Evolutionary conservation across 192 early-diverging fungal genomes (phyloP).

Genomic region (Jimgerdemannia lactiflua): DNA sequence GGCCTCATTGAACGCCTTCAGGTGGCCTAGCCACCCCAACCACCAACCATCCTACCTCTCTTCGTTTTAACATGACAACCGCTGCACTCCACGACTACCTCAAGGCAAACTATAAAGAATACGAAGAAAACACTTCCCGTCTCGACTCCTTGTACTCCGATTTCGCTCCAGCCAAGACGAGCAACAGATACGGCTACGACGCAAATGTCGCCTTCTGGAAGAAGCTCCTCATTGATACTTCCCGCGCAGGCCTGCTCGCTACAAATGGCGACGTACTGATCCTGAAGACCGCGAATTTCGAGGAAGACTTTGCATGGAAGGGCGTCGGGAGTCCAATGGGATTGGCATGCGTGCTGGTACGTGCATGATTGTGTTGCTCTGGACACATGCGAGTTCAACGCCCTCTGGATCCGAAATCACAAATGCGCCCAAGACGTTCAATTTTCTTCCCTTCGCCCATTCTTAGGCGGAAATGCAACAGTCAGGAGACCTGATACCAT

Average conservation of each 20-base stretch:
- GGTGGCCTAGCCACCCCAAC: no score
- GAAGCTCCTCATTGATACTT: not conserved
- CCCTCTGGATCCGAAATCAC: no score
- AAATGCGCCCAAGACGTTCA: not conserved
- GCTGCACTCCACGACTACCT: not conserved
- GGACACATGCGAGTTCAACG: no score
- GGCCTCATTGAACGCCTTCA: no score
- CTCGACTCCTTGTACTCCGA: not conserved
- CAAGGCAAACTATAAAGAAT: not conserved
- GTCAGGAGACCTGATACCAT: not conserved
- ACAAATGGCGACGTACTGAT: not conserved
- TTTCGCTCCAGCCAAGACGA: not conserved
- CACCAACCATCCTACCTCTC: no score
- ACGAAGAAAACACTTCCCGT: not conserved
- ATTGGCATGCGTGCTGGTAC: slow-evolving; percentile 1
- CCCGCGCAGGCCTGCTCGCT: not conserved
- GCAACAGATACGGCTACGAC: not conserved
- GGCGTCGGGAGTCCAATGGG: not conserved
- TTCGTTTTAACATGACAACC: not conserved
- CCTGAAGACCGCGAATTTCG: not conserved
- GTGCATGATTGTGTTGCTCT: not conserved
- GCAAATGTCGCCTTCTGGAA: not conserved
- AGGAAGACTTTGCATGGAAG: not conserved
- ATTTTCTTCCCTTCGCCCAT: not conserved
- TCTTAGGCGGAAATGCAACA: not conserved